Evolutionary conservation across 1,284 basidiomycete species (phyloP).

Genomic region (Boletus mariae): DNA sequence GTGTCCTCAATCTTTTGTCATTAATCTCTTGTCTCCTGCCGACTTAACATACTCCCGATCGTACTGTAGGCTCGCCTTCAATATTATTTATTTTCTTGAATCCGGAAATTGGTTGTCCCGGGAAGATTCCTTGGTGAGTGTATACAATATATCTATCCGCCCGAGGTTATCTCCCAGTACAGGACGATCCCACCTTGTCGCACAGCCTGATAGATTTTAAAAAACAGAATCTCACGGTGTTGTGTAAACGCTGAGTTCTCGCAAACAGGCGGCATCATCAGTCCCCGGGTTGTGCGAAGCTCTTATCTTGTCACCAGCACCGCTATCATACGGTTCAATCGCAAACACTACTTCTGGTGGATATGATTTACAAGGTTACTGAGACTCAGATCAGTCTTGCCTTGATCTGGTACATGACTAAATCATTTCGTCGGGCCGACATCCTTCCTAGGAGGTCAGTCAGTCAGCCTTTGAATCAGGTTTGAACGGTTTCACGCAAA

Average conservation of each 20-base stretch:
- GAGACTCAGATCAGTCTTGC: not conserved
- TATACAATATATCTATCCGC: not conserved
- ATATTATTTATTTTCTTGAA: conserved; percentile 7
- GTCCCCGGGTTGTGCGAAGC: no score
- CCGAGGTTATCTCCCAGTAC: not conserved
- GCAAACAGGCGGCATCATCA: no score
- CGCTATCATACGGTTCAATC: no score
- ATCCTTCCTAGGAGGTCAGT: not conserved
- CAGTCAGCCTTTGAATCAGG: not conserved
- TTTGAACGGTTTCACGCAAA: not conserved
- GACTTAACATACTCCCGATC: not conserved
- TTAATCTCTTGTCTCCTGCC: not conserved
- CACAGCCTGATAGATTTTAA: not conserved
- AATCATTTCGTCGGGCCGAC: not conserved
- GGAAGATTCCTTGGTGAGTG: conserved; percentile 10
- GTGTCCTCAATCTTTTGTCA: conserved; percentile 1
- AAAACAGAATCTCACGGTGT: not conserved
- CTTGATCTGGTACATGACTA: no score
- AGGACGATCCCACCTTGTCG: not conserved
- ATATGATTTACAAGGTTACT: not conserved
- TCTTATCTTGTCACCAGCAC: not conserved
- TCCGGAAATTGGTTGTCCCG: not conserved
- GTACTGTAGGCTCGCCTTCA: conserved; percentile 3
- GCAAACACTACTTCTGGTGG: no score
- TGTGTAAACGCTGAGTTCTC: not conserved